These are phyloP conservation scores for Leccinum fibrillosum DNA, from an alignment of 768 basidiomycete species.

Conservation along the genomic window DNA sequence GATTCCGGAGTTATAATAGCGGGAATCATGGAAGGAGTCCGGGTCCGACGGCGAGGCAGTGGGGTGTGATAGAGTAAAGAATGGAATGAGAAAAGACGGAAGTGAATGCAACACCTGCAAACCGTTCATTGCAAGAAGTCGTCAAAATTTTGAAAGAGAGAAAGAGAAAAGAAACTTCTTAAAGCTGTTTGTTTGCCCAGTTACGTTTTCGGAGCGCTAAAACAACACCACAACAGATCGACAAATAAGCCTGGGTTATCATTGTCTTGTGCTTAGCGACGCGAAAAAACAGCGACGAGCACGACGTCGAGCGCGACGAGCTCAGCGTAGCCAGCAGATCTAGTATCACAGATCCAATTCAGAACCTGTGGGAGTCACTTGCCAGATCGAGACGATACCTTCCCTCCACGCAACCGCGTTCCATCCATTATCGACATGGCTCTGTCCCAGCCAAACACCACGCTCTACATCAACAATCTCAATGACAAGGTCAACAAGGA, in stretches of 20 bases:
- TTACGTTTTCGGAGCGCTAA: slow-evolving; percentile 26
- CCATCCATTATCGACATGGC: slow-evolving; percentile 29
- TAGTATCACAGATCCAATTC: not conserved
- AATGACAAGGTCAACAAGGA: slow-evolving; percentile 92
- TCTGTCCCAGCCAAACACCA: slow-evolving; percentile 73
- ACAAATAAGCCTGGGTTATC: slow-evolving; percentile 1
- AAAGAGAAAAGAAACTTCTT: slow-evolving; percentile 1
- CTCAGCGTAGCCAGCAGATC: not conserved
- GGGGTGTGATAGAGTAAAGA: slow-evolving; percentile 73
- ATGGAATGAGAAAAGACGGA: slow-evolving; percentile 56
- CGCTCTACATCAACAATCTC: slow-evolving; percentile 90
- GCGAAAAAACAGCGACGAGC: slow-evolving; percentile 1
- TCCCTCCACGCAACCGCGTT: not conserved
- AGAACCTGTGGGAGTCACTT: slow-evolving; percentile 22
- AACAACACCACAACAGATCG: slow-evolving; percentile 22
- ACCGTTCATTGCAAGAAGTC: slow-evolving; percentile 36
- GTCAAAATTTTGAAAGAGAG: slow-evolving; percentile 30
- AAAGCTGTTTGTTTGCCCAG: slow-evolving; percentile 28
- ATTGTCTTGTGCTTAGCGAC: not conserved
- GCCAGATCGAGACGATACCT: slow-evolving; percentile 12
- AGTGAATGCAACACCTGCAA: slow-evolving; percentile 40
- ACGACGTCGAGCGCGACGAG: slow-evolving; percentile 3
- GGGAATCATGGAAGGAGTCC: slow-evolving; percentile 70
- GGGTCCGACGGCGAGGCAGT: slow-evolving; percentile 49
- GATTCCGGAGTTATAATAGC: slow-evolving; percentile 70